Evolutionary conservation across 202 grass and related monocot species (phyloP).

Genomic region (Eragrostis tef): DNA sequence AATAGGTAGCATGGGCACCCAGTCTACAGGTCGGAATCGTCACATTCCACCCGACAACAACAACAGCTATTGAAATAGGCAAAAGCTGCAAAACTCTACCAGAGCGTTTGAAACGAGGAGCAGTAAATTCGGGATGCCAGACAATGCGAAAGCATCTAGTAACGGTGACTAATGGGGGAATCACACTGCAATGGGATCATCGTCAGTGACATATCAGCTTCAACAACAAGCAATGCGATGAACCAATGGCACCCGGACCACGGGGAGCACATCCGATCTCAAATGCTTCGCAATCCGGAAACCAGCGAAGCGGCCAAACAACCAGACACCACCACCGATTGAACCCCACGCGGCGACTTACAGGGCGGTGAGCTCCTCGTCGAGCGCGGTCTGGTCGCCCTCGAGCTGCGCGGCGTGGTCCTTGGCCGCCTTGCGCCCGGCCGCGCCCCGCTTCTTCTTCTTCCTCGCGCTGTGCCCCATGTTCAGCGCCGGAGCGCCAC

Average conservation of each 20-base stretch:
- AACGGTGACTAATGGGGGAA: neutral
- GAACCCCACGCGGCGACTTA: constrained; percentile 36
- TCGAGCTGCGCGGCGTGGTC: constrained; percentile 66
- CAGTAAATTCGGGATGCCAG: neutral
- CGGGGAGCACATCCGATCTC: neutral
- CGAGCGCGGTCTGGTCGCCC: constrained; percentile 65
- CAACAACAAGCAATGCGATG: neutral
- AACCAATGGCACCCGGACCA: neutral
- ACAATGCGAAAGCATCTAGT: neutral
- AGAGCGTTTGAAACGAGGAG: neutral
- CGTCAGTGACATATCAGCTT: neutral
- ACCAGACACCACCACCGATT: neutral
- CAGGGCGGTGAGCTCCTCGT: constrained; percentile 86
- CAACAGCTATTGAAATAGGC: neutral
- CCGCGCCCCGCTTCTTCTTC: constrained; percentile 84
- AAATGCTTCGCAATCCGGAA: neutral
- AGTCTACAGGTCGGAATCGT: neutral
- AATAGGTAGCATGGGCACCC: neutral
- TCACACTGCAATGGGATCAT: neutral
- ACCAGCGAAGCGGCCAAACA: neutral
- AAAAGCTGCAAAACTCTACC: constrained; percentile 26
- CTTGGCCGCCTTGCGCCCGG: constrained; percentile 69
- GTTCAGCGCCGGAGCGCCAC: neutral
- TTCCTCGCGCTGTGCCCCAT: constrained; percentile 91
- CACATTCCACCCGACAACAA: neutral